These are phyloP conservation scores for Macrolepiota dolichaula DNA, from an alignment of 768 basidiomycete genomes.

Conservation along the genomic window DNA sequence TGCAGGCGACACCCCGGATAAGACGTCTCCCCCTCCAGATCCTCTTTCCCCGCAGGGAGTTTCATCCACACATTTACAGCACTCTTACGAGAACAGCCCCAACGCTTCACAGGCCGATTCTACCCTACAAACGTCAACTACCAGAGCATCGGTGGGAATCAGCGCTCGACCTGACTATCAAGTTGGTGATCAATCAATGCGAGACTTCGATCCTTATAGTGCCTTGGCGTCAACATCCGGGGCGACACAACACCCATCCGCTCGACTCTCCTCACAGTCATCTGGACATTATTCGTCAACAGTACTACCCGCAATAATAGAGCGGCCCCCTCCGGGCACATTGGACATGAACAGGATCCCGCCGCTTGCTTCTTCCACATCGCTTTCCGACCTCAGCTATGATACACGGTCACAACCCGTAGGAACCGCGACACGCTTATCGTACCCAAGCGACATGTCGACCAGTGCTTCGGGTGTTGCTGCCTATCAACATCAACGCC, in stretches of 20 bases:
- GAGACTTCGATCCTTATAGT: conserved; percentile 1
- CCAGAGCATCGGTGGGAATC: neutral
- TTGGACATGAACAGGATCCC: neutral
- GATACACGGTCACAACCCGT: neutral
- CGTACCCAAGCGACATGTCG: neutral
- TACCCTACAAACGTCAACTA: neutral
- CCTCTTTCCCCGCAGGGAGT: neutral
- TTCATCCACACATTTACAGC: neutral
- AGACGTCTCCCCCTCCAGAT: neutral
- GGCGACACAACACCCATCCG: neutral
- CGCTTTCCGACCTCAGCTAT: neutral
- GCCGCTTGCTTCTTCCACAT: neutral
- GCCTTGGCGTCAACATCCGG: neutral
- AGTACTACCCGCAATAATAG: conserved; percentile 4
- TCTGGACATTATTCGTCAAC: neutral
- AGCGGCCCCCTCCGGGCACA: conserved; percentile 1
- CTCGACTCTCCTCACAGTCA: neutral
- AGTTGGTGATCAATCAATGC: neutral
- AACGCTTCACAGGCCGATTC: neutral
- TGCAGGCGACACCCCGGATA: conserved; percentile 14
- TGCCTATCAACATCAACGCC: neutral
- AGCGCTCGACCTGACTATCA: neutral
- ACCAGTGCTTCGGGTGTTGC: neutral
- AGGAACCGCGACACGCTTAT: neutral
- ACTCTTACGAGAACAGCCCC: neutral